Percentiles rank a stretch among this genome's conserved stretches.
These are phyloP conservation scores for Fusarium vanettenii DNA, from an alignment of 2,329 filamentous ascomycete genomes.

Conservation along the genomic window DNA sequence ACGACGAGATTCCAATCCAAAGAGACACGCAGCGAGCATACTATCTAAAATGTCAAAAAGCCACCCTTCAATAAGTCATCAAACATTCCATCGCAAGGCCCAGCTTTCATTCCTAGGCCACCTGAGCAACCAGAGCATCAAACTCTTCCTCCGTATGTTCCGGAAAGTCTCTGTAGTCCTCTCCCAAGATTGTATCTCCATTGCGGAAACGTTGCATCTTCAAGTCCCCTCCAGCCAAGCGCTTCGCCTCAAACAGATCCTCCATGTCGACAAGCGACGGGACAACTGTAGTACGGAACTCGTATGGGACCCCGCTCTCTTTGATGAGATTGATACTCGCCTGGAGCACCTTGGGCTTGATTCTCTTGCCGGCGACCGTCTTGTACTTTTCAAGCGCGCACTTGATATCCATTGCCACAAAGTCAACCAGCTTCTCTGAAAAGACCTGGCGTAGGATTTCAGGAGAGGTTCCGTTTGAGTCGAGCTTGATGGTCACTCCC, in stretches of 20 bases:
- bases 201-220: constrained; percentile 38
- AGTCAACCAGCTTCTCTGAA: constrained; percentile 23
- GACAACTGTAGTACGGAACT: constrained; percentile 40
- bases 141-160: constrained; percentile 40
- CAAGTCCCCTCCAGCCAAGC: constrained; percentile 33
- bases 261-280: constrained; percentile 35
- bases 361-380: constrained; percentile 28
- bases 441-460: constrained; percentile 7
- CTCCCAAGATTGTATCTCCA: constrained; percentile 9
- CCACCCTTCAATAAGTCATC: background rate
- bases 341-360: constrained; percentile 28
- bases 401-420: constrained; percentile 42
- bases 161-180: constrained; percentile 3
- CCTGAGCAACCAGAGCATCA: constrained; percentile 21
- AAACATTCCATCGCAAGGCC: background rate
- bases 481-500: constrained; percentile 29
- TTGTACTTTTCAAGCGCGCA: constrained; percentile 40
- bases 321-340: constrained; percentile 35
- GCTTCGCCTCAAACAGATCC: constrained; percentile 39
- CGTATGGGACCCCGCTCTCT: constrained; percentile 26
- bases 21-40: background rate
- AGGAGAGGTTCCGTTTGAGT: constrained; percentile 34
- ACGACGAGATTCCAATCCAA: background rate
- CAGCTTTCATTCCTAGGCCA: constrained; percentile 5
- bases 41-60: background rate